Conservation (phyloP, 345 rosid species). For the Corchorus capsularis region DNA sequence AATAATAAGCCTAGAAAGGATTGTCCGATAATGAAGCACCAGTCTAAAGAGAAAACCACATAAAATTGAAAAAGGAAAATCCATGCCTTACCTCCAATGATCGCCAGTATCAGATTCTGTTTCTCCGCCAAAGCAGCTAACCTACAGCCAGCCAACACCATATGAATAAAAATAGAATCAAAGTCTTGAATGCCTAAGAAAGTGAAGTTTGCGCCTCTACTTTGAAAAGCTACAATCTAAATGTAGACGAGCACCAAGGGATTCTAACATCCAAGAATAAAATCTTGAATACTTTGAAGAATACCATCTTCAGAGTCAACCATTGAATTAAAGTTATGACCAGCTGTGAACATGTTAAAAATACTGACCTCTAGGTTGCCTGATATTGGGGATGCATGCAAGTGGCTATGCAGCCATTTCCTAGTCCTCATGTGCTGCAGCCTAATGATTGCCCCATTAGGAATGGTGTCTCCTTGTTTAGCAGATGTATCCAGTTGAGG, state of each 20-base stretch:
- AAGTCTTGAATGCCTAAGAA: neutral
- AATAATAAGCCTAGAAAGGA: slow-evolving; percentile 59
- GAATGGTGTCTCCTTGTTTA: slow-evolving; percentile 80
- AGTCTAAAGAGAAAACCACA: slow-evolving; percentile 1
- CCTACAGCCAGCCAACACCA: slow-evolving; percentile 44
- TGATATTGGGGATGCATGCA: slow-evolving; percentile 92
- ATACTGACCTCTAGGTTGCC: slow-evolving; percentile 90
- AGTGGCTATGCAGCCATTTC: slow-evolving; percentile 94
- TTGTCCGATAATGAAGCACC: slow-evolving; percentile 18
- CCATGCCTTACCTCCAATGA: slow-evolving; percentile 74
- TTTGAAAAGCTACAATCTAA: neutral
- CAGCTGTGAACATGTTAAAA: neutral
- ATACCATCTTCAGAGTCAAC: neutral
- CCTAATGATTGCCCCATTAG: slow-evolving; percentile 69
- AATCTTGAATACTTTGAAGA: too few relatives aligned
- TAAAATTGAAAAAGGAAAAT: slow-evolving; percentile 9
- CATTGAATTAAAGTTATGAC: neutral
- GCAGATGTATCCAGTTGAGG: slow-evolving; percentile 55
- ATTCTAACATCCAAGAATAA: neutral
- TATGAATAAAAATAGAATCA: too few relatives aligned
- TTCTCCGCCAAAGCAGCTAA: slow-evolving; percentile 98
- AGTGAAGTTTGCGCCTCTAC: neutral
- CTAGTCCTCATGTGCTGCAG: slow-evolving; percentile 94
- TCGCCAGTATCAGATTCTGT: slow-evolving; percentile 93
- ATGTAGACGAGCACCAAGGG: neutral